Evolutionary conservation across 2,329 filamentous ascomycete genomes (phyloP), one percentile per base, ranked within the genome.

Genomic region (Mollisiaceae sp.): DNA sequence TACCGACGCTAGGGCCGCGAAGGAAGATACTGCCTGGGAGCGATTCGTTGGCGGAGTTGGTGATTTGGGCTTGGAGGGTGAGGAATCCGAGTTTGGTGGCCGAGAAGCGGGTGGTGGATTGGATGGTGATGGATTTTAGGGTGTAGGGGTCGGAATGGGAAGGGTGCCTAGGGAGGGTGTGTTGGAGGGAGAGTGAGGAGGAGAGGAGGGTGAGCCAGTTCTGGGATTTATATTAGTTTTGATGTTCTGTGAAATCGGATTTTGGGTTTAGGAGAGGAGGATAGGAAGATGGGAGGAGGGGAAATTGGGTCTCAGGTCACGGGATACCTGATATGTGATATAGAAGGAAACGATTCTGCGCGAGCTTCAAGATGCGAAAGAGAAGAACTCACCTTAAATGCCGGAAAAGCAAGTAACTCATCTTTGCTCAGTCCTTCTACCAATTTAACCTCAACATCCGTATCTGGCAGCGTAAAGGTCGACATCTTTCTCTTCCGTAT

Each of bases 1-100:
- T 85, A 27, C 81, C 86, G 52, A 89, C 86, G 71, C 82, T 84
- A n/a, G 85, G 82, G 0, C 55, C 55, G 14, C 55, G 32, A 2
- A 57, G 35, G 35, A 57, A 57, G 15, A 57, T 57, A 22, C 4
- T 4, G 1, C 55, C 55, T 18, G 52, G 24, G 5, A 55, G 18
- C 4, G 22, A 55, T 18, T 55, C 52, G 32, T 41, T 41, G 5
- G 38, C 15, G 6, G 32, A 39, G 32, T 57, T 55, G 14, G 27
- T 38, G 24, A 57, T 24, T 1, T 12, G 12, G 11, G 55, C 55
- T 9, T 8, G 18, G 2, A 57, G 20, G 15, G 8, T 22, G 12
- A 57, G 32, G 35, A 57, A 57, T 1, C 55, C 55, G n/a, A 57
- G 8, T 4, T 24, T 36, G 4, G 32, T 20, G 14, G 22, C 3